Percentiles rank a stretch among this genome's conserved stretches.
Evolutionary conservation across 2,329 filamentous ascomycete species (phyloP).

Genomic region (Penicillium hesseltinei): DNA sequence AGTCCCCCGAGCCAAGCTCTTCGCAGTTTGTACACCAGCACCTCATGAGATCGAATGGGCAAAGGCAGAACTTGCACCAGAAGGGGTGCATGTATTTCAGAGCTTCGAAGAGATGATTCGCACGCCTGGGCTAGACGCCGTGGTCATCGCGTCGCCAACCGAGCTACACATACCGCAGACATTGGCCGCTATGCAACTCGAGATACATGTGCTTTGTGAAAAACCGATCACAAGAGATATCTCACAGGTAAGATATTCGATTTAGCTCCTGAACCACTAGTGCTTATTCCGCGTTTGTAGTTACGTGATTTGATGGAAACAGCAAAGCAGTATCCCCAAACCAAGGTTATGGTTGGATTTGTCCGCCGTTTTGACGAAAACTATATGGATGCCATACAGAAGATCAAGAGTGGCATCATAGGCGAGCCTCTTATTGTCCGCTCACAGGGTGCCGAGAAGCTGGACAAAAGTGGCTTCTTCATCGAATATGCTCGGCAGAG

Average conservation of each 20-base stretch:
- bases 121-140: constrained; percentile 50
- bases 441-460: constrained; percentile 63
- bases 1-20: constrained; percentile 48
- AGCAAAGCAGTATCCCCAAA: constrained; percentile 35
- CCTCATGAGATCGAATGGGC: constrained; percentile 49
- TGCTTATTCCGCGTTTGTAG: not conserved
- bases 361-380: constrained; percentile 63
- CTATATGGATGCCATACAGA: constrained; percentile 58
- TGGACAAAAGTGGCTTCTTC: constrained; percentile 62
- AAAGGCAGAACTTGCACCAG: constrained; percentile 35
- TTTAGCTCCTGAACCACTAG: no score
- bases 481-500: constrained; percentile 62
- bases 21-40: constrained; percentile 48
- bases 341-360: constrained; percentile 63
- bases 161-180: constrained; percentile 56
- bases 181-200: constrained; percentile 54
- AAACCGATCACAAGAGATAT: constrained; percentile 31
- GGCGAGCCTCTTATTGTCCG: constrained; percentile 59
- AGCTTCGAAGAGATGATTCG: constrained; percentile 55
- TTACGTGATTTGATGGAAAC: not conserved
- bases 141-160: constrained; percentile 54
- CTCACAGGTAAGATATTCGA: not conserved
- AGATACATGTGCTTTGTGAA: constrained; percentile 56
- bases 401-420: constrained; percentile 53
- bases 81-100: constrained; percentile 49